A percentile compares a stretch with the other conserved stretches of the same genome.
Evolutionary conservation across 148 eudicot species (phyloP).

Genomic region (Heliosperma pusillum): DNA sequence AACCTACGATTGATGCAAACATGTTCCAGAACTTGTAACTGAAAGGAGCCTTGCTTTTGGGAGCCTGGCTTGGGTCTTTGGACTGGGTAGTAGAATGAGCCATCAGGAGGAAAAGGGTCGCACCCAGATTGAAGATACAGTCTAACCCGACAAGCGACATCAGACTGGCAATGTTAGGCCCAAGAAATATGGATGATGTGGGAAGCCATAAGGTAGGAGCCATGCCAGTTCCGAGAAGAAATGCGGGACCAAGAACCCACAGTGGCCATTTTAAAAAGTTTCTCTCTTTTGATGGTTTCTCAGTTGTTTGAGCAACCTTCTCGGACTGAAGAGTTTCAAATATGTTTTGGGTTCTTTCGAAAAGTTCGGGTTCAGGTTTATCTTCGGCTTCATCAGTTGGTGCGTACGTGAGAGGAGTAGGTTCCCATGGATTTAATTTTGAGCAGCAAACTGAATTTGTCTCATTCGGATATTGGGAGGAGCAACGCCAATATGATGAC

Average conservation of each 20-base stretch:
- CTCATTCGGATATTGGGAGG: constrained; percentile 22
- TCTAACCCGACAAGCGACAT: constrained; percentile 81
- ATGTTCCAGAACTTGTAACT: constrained; percentile 82
- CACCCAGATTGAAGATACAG: constrained; percentile 93
- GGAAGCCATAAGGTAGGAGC: constrained; percentile 96
- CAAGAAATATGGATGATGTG: constrained; percentile 75
- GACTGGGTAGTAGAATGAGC: constrained; percentile 83
- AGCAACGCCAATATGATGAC: constrained; percentile 15
- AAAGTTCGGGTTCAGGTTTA: constrained; percentile 38
- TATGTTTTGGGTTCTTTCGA: constrained; percentile 43
- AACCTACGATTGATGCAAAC: constrained; percentile 63
- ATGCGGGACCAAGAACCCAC: constrained; percentile 85
- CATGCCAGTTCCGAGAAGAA: constrained; percentile 84
- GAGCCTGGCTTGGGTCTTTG: constrained; percentile 32
- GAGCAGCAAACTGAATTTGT: constrained; percentile 40
- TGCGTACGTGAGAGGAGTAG: constrained; percentile 57
- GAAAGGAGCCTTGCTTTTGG: constrained; percentile 57
- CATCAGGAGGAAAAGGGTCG: constrained; percentile 83
- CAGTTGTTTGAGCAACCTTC: constrained; percentile 25
- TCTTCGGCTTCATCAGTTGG: constrained; percentile 48
- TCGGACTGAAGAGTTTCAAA: constrained; percentile 54
- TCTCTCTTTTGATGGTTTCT: constrained; percentile 26
- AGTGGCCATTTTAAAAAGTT: constrained; percentile 68
- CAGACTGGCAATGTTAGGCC: constrained; percentile 87
- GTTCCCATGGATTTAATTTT: constrained; percentile 69